Evolutionary conservation across 495 filamentous ascomycete species (phyloP).

Genomic region (Beverwykella pulmonaria): DNA sequence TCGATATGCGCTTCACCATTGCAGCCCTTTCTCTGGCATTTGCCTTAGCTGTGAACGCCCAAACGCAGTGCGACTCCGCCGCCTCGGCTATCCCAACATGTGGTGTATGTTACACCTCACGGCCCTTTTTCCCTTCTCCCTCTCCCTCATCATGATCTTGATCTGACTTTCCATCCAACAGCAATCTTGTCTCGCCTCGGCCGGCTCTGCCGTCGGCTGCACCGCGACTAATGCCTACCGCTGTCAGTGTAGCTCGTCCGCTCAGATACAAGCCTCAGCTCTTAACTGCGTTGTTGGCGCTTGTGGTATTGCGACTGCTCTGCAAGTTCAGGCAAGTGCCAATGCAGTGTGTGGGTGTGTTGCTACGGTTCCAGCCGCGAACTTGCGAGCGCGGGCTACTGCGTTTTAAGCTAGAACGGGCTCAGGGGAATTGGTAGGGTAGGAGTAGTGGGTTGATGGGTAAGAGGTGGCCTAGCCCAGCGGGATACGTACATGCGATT

Average conservation of each 20-base stretch:
- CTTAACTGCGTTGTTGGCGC: not conserved
- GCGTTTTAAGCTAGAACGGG: no score
- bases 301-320: not conserved
- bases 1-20: not conserved
- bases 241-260: not conserved
- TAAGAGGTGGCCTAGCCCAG: no score
- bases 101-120: not conserved
- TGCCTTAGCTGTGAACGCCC: not conserved
- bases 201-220: not conserved
- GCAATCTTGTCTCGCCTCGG: not conserved
- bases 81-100: conserved; percentile 1
- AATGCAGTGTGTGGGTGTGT: not conserved
- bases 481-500: no score
- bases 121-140: not conserved
- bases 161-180: not conserved
- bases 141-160: not conserved
- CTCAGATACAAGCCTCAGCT: not conserved
- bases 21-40: not conserved
- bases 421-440: no score
- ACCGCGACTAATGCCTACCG: not conserved
- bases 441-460: no score
- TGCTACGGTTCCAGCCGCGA: not conserved
- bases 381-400: no score
- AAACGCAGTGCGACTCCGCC: not conserved
- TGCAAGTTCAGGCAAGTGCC: not conserved